phyloP scores from a whole-genome alignment of 352 stramenopile genomes.

The Pythium myriotylum region DNA sequence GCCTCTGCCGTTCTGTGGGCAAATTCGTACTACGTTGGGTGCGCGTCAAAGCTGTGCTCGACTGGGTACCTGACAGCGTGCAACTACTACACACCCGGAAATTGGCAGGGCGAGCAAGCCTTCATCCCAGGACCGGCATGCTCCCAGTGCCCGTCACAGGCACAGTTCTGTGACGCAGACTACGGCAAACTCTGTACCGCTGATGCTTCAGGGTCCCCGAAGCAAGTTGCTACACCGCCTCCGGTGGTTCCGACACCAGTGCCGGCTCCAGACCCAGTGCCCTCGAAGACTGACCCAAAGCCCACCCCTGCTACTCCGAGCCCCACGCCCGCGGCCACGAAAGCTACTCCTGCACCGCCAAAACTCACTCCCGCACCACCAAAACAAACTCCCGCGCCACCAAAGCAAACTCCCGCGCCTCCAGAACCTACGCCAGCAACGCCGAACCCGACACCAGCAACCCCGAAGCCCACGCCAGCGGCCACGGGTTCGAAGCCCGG shows the following conservation, averaged over 20 bases:
- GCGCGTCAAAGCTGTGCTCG: slow-evolving; percentile 37
- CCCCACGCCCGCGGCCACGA: no score
- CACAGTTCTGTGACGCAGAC: slow-evolving; percentile 32
- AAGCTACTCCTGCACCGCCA: no score
- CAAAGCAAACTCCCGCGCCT: slow-evolving; percentile 5
- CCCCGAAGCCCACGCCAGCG: slow-evolving; percentile 8
- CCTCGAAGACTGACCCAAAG: not conserved
- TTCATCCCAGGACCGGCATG: slow-evolving; percentile 38
- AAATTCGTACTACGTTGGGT: slow-evolving; percentile 40
- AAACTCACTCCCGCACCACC: no score
- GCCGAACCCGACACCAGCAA: not conserved
- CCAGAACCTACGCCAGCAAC: not conserved
- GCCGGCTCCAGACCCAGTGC: slow-evolving; percentile 3
- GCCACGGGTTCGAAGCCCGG: slow-evolving; percentile 11
- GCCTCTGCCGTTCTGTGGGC: slow-evolving; percentile 44
- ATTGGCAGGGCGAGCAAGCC: slow-evolving; percentile 36
- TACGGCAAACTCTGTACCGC: slow-evolving; percentile 36
- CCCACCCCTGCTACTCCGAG: not conserved
- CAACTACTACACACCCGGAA: slow-evolving; percentile 43
- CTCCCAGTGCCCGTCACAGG: slow-evolving; percentile 36
- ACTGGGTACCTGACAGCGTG: slow-evolving; percentile 41
- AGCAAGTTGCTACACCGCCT: not conserved
- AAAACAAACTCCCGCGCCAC: slow-evolving; percentile 4
- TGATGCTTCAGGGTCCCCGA: slow-evolving; percentile 1
- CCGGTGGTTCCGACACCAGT: not conserved